Percentiles rank a stretch among this genome's conserved stretches.
Evolutionary conservation across 176 grass and related monocot genomes (phyloP).

Genomic region (Thalia dealbata): DNA sequence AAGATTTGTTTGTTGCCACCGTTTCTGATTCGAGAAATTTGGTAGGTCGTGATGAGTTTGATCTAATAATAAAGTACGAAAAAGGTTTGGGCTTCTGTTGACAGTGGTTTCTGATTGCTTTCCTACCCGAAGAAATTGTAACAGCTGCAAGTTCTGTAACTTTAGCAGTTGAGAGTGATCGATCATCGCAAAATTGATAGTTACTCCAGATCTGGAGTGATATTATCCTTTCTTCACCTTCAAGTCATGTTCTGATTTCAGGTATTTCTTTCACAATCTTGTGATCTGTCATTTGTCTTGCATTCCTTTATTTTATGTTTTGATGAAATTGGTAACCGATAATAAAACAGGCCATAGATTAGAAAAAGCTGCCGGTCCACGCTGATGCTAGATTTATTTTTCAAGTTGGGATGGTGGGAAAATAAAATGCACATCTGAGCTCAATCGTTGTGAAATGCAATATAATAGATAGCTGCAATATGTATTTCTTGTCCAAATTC

Average conservation of each 20-base stretch:
- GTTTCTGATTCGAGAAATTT: background rate
- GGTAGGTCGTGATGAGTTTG: background rate
- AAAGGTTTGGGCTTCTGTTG: background rate
- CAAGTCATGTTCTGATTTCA: background rate
- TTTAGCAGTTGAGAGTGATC: background rate
- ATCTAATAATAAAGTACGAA: background rate
- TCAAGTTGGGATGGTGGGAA: too few species aligned
- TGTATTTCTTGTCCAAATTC: too few species aligned
- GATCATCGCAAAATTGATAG: background rate
- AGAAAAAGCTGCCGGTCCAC: background rate
- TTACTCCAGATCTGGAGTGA: background rate
- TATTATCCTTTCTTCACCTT: background rate
- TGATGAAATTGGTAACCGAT: background rate
- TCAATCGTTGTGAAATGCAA: background rate
- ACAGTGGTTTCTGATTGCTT: background rate
- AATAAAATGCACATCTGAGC: background rate
- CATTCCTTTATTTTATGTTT: background rate
- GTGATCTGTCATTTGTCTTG: background rate
- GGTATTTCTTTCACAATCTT: background rate
- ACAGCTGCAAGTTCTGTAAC: background rate
- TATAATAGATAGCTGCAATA: too few species aligned
- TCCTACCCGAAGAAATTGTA: background rate
- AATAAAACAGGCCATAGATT: background rate
- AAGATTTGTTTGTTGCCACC: background rate
- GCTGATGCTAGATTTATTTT: too few species aligned